Conservation (phyloP, 805 yeast genomes). For the Sugiyamaella valdiviana region DNA sequence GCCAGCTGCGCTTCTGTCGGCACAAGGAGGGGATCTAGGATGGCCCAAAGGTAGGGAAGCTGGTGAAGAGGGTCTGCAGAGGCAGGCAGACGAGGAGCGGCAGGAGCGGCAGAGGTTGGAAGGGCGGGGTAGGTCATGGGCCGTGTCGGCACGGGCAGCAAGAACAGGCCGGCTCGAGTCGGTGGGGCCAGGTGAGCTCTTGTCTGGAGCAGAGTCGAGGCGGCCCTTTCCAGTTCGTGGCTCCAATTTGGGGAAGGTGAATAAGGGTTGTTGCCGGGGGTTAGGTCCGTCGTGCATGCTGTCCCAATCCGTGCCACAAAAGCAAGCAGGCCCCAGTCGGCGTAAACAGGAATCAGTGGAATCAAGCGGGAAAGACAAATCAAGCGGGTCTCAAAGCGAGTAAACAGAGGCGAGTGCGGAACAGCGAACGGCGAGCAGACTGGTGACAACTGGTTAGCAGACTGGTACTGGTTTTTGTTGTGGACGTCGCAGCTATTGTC, state of each 20-base stretch:
- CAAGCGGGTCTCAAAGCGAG: too few relatives aligned
- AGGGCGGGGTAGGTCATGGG: background rate
- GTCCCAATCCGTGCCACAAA: background rate
- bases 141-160: background rate
- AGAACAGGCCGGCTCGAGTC: background rate
- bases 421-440: too few relatives aligned
- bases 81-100: background rate
- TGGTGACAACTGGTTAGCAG: too few relatives aligned
- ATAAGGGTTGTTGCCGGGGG: constrained; percentile 8
- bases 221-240: background rate
- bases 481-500: too few relatives aligned
- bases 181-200: background rate
- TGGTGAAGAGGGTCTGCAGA: too few relatives aligned
- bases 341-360: too few relatives aligned
- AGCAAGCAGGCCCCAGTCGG: too few relatives aligned
- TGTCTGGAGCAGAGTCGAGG: background rate
- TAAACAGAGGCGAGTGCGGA: too few relatives aligned
- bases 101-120: background rate
- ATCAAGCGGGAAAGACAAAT: too few relatives aligned
- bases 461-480: too few relatives aligned
- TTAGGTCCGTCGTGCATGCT: constrained; percentile 5
- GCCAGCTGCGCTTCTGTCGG: background rate
- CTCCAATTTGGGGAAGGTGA: constrained; percentile 7
- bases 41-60: background rate
- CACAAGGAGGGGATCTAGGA: background rate